Base-by-base conservation (phyloP, 2,329 filamentous ascomycete species). In the Diplodia sapinea region DNA sequence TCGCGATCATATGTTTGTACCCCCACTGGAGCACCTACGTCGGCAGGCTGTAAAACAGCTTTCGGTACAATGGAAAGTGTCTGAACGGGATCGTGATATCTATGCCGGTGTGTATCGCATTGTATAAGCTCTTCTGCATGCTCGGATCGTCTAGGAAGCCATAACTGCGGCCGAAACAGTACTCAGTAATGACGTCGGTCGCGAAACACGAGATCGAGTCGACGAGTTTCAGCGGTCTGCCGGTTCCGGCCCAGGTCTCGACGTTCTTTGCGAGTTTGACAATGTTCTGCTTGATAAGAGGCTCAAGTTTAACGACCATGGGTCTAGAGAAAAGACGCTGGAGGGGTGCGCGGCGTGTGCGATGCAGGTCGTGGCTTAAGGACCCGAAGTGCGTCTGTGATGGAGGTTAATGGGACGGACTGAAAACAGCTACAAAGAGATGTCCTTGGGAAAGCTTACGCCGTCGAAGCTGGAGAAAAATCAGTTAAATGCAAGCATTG, bases 151-250 rank as follows among this genome's bases (percentile, higher is more conserved):
- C 68, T 8, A 75, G 61, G 20, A 73, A 69, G 4, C 69, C 64
- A 56, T 70, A 71, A 9, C 57, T 29, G 8, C 38, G 43, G 2
- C 73, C 73, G 52, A 73, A 74, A 1, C 69, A 67, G 36, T 72
- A 71, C 36, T 69, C 65, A 5, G 69, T 71, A 3, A 75, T 69
- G 11, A 74, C 65, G 57, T 75, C 73, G 1, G 71, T 70, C 2
- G 64, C 51, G 7, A 69, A 66, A 23, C 59, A 73, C 31, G 61
- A 54, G 47, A 70, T 71, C 0, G 70, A 67, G 8, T 54, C 68
- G 57, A 68, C 64, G 15, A 72, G 50, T 7, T 64, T 40, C 4
- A 72, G 59, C 1, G 67, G 65, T 26, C 70, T 31, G 15, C 51
- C 69, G 5, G 59, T 62, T n/a, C 67, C 65, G 9, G 67, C 52